phyloP scores from a whole-genome alignment of 148 eudicot genomes.

The Rhododendron ferrugineum region DNA sequence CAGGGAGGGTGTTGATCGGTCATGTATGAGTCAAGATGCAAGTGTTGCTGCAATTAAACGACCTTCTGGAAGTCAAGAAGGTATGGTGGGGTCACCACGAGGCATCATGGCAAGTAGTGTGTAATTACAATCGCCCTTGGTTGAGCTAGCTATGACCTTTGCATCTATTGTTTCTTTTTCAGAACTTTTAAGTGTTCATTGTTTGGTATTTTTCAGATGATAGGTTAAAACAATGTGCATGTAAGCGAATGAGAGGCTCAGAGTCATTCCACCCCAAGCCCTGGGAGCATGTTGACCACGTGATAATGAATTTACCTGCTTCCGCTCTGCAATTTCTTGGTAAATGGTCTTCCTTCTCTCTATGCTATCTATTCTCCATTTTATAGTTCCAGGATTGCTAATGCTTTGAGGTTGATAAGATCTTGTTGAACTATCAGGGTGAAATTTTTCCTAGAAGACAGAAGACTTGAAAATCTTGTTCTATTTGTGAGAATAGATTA shows the following conservation, averaged over 20 bases:
- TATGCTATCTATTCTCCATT: background rate
- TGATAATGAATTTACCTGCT: slow-evolving; percentile 31
- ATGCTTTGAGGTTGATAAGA: background rate
- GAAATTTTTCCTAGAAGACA: background rate
- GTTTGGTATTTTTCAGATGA: slow-evolving; percentile 25
- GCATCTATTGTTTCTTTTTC: slow-evolving; percentile 6
- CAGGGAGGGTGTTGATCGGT: slow-evolving; percentile 17
- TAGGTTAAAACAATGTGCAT: slow-evolving; percentile 33
- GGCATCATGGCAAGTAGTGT: background rate
- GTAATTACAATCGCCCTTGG: background rate
- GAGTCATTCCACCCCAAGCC: slow-evolving; percentile 46
- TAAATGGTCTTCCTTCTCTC: slow-evolving; percentile 17
- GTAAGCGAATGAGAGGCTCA: slow-evolving; percentile 45
- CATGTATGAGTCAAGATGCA: slow-evolving; percentile 21
- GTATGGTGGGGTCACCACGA: slow-evolving; percentile 23
- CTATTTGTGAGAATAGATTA: background rate
- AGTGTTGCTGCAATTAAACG: slow-evolving; percentile 42
- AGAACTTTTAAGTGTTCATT: slow-evolving; percentile 23
- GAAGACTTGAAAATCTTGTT: background rate
- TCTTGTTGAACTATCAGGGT: background rate
- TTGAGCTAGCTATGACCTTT: slow-evolving; percentile 2
- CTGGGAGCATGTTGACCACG: slow-evolving; percentile 72
- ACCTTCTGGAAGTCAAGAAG: slow-evolving; percentile 47
- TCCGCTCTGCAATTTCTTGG: slow-evolving; percentile 90
- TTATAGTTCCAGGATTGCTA: background rate